These are phyloP conservation scores for Helianthus tuberosus DNA, from an alignment of 129 eudicot species.

Conservation along the genomic window DNA sequence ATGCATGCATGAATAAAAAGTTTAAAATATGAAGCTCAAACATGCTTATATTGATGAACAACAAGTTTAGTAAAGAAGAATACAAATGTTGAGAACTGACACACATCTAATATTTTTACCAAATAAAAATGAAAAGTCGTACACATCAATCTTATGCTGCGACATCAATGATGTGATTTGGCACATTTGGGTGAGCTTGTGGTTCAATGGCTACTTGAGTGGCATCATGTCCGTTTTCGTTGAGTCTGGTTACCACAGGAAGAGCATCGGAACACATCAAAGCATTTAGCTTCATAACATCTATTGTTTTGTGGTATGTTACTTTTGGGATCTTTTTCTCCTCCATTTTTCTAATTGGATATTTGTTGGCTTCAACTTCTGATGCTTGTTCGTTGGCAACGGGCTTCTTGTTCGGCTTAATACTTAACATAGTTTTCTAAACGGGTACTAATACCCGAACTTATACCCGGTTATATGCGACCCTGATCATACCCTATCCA, in stretches of 20 bases:
- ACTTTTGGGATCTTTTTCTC: neutral
- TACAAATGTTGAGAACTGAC: neutral
- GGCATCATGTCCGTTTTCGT: neutral
- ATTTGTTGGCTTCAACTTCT: neutral
- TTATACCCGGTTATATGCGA: no score
- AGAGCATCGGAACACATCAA: neutral
- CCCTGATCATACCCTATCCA: no score
- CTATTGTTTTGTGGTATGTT: conserved; percentile 24
- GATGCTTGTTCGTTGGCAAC: conserved; percentile 22
- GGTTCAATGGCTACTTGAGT: neutral
- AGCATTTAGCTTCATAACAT: conserved; percentile 35
- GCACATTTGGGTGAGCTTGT: conserved; percentile 13
- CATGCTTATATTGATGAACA: neutral
- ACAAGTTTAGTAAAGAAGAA: neutral
- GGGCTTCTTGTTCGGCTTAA: conserved; percentile 33
- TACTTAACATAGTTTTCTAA: no score
- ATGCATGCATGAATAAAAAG: neutral
- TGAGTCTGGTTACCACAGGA: neutral
- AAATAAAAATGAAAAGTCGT: neutral
- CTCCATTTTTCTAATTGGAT: neutral
- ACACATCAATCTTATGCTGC: conserved; percentile 1
- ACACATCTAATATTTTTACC: neutral
- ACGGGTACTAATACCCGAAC: no score
- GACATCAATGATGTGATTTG: conserved; percentile 12
- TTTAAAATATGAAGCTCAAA: neutral